Evolutionary conservation across 2,329 filamentous ascomycete species (phyloP), one percentile per base, ranked within the genome.

Genomic region (Trichoderma sp.): DNA sequence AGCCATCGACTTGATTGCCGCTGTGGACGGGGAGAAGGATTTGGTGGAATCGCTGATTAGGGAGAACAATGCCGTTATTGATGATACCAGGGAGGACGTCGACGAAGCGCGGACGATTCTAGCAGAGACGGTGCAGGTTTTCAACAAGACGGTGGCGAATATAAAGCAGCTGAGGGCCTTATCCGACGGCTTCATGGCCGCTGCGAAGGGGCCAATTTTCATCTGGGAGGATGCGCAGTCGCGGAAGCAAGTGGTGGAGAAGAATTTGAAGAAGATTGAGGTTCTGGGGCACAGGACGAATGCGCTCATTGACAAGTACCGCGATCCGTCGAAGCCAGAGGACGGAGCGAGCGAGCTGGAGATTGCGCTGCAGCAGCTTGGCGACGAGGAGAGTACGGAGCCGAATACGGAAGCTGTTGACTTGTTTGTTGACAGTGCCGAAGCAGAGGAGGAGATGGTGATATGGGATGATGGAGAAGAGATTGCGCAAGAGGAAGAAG

Each of bases 41-140:
- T n/a, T 2, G 58, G 58, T 26, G 30, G 43, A 11, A 1, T 32
- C 37, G n/a, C 7, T 21, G 1, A 60, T 60, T 6, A 7, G 30
- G 8, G 58, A 32, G 6, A 30, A 21, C 1, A 60, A 49, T 30
- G 5, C 4, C 4, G 32, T 8, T 6, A 32, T 49, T n/a, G 58
- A 60, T 18, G 5, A 37, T 1, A 24, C 37, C 8, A 60, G 13
- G 8, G 58, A 3, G 28, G 58, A 60, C 16, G n/a, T 30, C 5
- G 46, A 18, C n/a, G 58, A 60, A 16, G 58, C 58, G 21, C 58
- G 21, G 2, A 39, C 37, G 6, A 46, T 60, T n/a, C 49, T 60
- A 39, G 37, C 24, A 1, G 37, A 60, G 1, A 39, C 58, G 39
- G 39, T 43, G 16, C 3, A 43, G 18, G 18, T 43, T 43, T 43